These are phyloP conservation scores for Ceratopteris richardii DNA, from an alignment of 75 land plant species.

Conservation along the genomic window DNA sequence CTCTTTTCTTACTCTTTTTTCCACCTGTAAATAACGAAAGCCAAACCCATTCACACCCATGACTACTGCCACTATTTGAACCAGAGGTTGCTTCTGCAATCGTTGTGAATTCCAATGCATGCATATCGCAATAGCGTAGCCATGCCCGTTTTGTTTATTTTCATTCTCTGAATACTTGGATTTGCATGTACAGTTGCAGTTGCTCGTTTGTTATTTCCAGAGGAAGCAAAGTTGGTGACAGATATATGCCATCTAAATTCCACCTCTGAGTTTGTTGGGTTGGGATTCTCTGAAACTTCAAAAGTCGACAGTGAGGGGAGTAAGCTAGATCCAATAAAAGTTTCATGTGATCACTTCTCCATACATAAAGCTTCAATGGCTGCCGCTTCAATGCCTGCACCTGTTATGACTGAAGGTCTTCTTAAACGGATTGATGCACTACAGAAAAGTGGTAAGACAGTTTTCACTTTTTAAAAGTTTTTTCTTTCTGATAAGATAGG, in stretches of 20 bases:
- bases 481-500: no score
- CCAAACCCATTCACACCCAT: no score
- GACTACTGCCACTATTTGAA: no score
- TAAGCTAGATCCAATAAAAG: constrained; percentile 40
- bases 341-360: constrained; percentile 14
- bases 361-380: no score
- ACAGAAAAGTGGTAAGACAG: constrained; percentile 43
- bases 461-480: background rate
- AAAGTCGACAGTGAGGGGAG: background rate
- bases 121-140: no score
- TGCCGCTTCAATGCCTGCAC: background rate
- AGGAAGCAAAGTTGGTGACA: constrained; percentile 65
- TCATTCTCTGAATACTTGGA: no score
- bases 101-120: no score
- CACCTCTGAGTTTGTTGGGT: constrained; percentile 44
- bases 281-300: constrained; percentile 1
- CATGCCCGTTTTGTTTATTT: no score
- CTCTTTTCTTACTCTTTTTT: no score
- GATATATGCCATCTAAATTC: constrained; percentile 69
- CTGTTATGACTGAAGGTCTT: constrained; percentile 44
- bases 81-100: no score
- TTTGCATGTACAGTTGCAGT: constrained; percentile 52
- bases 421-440: constrained; percentile 51
- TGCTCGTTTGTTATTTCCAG: constrained; percentile 74
- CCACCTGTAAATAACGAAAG: no score